Evolutionary conservation across 306 rosid genomes (phyloP).

Genomic region (Vicia sativa): DNA sequence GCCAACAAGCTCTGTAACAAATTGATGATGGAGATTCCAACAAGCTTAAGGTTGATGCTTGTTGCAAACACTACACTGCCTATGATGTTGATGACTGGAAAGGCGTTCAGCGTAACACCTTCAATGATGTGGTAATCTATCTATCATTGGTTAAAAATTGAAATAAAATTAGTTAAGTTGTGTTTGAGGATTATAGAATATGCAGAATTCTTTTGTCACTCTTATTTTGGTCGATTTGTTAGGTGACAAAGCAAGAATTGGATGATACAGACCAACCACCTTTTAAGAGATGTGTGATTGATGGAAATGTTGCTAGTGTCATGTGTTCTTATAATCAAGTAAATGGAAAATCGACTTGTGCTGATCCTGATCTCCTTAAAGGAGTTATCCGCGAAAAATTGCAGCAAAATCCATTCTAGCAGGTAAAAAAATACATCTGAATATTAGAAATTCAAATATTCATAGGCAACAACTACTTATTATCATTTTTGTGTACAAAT

Average conservation of each 20-base stretch:
- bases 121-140: conserved; percentile 78
- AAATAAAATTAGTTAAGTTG: not conserved
- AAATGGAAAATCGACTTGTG: conserved; percentile 93
- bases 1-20: conserved; percentile 79
- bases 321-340: conserved; percentile 97
- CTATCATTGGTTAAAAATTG: no score
- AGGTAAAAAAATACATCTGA: conserved; percentile 50
- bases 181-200: not conserved
- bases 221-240: conserved; percentile 28
- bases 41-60: conserved; percentile 92
- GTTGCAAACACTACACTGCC: conserved; percentile 97
- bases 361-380: conserved; percentile 85
- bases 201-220: not conserved
- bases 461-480: not conserved
- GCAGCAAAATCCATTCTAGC: conserved; percentile 82
- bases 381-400: conserved; percentile 75
- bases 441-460: conserved; percentile 10
- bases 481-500: conserved; percentile 12
- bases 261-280: conserved; percentile 96
- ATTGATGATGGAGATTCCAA: conserved; percentile 59
- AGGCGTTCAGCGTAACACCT: conserved; percentile 68
- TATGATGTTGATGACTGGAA: conserved; percentile 95
- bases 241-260: conserved; percentile 87
- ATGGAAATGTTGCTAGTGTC: conserved; percentile 98
- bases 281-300: conserved; percentile 91